These are phyloP conservation scores for Trichoderma aggressivum DNA, from an alignment of 2,329 filamentous ascomycete species.

Conservation along the genomic window DNA sequence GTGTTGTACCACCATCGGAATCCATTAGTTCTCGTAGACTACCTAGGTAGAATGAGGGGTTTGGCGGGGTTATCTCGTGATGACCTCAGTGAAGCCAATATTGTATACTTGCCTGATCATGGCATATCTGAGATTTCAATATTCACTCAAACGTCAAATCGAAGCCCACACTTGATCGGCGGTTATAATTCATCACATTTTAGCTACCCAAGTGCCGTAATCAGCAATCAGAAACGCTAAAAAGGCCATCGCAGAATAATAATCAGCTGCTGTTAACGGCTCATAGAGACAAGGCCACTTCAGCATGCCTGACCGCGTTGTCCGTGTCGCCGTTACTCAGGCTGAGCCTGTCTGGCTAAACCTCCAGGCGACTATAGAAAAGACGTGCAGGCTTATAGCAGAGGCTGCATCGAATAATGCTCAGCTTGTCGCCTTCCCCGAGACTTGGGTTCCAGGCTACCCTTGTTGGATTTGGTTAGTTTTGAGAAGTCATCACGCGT, in stretches of 20 bases:
- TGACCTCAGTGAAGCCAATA: not conserved
- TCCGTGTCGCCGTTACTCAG: slow-evolving; percentile 1
- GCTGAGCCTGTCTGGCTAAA: slow-evolving; percentile 3
- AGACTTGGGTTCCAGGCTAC: slow-evolving; percentile 7
- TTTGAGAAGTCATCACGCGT: not conserved
- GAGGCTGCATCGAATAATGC: not conserved
- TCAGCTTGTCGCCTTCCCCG: not conserved
- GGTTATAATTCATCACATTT: not conserved
- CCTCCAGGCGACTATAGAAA: not conserved
- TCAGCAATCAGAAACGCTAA: not conserved
- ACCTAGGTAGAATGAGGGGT: not conserved
- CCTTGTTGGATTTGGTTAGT: slow-evolving; percentile 12
- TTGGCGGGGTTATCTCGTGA: not conserved
- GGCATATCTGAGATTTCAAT: not conserved
- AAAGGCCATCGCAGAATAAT: not conserved
- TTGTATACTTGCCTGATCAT: not conserved
- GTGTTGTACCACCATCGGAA: not conserved
- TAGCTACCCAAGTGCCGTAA: not conserved
- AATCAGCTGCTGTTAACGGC: not conserved
- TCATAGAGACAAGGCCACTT: not conserved
- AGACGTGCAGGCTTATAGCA: slow-evolving; percentile 1
- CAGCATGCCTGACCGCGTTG: not conserved
- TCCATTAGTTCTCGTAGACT: not conserved
- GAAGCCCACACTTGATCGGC: not conserved
- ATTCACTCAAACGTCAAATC: not conserved